phyloP scores from a whole-genome alignment of 1,284 basidiomycete species.

The Athelia sp. region DNA sequence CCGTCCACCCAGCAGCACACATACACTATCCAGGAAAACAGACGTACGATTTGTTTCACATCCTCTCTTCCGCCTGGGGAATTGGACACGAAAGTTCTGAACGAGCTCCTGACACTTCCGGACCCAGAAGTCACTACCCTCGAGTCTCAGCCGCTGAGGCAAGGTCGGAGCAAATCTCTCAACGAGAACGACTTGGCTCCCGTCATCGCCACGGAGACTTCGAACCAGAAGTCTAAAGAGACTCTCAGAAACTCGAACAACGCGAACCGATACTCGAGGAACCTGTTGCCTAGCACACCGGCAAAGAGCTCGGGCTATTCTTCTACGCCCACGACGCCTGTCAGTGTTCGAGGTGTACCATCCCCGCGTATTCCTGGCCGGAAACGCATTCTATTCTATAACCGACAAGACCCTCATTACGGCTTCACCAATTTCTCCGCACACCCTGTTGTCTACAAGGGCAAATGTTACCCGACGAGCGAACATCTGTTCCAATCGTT shows the following conservation, averaged over 20 bases:
- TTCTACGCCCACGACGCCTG: conserved; percentile 10
- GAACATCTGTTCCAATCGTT: conserved; percentile 68
- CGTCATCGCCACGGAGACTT: neutral
- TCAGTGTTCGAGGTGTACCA: conserved; percentile 18
- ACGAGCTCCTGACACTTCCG: conserved; percentile 30
- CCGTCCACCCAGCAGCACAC: conserved; percentile 31
- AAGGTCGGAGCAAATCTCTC: conserved; percentile 22
- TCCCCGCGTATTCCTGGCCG: conserved; percentile 21
- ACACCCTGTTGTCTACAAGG: conserved; percentile 50
- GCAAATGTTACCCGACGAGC: conserved; percentile 59
- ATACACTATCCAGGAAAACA: conserved; percentile 41
- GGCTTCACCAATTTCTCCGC: conserved; percentile 68
- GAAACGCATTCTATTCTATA: conserved; percentile 48
- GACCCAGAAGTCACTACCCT: conserved; percentile 18
- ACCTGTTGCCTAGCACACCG: too few species aligned
- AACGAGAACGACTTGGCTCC: conserved; percentile 18
- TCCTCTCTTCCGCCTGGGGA: conserved; percentile 34
- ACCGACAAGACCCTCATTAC: conserved; percentile 56
- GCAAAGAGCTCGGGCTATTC: neutral
- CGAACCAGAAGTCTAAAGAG: neutral
- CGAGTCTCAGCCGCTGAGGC: conserved; percentile 16
- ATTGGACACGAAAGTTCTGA: conserved; percentile 32
- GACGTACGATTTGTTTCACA: conserved; percentile 39
- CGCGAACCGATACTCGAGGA: neutral
- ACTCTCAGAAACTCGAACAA: neutral